Evolutionary conservation across 495 filamentous ascomycete species (phyloP).

Genomic region (Lepidopterella palustris): DNA sequence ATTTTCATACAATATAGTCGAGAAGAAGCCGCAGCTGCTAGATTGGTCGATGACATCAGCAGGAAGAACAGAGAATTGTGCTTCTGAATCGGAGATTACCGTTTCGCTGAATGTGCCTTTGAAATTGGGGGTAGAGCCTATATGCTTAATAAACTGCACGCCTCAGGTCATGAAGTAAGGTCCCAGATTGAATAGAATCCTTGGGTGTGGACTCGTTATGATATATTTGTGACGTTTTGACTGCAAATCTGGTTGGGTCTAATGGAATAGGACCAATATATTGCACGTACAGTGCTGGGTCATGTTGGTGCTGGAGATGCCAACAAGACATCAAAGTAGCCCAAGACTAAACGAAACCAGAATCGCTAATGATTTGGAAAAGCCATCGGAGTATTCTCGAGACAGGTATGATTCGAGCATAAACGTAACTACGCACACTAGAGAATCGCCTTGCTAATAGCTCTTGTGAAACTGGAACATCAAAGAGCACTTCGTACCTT

Average conservation of each 20-base stretch:
- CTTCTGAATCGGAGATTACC: slow-evolving; percentile 29
- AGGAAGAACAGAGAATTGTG: slow-evolving; percentile 38
- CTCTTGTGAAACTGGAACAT: too few species aligned
- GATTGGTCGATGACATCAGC: slow-evolving; percentile 39
- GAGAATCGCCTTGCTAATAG: too few species aligned
- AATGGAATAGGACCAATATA: slow-evolving; percentile 8
- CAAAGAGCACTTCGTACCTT: slow-evolving; percentile 12
- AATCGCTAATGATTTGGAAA: neutral
- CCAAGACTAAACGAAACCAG: neutral
- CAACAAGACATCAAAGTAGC: neutral
- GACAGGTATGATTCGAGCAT: too few species aligned
- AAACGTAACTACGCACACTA: too few species aligned
- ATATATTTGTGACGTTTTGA: slow-evolving; percentile 2
- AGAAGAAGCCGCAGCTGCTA: slow-evolving; percentile 48
- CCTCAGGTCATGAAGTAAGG: slow-evolving; percentile 40
- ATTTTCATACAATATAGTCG: slow-evolving; percentile 44
- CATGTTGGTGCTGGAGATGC: neutral
- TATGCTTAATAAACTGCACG: slow-evolving; percentile 42
- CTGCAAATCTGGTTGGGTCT: slow-evolving; percentile 4
- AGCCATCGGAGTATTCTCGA: neutral
- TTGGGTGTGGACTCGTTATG: neutral
- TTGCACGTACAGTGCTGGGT: slow-evolving; percentile 22
- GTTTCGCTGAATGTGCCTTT: slow-evolving; percentile 43
- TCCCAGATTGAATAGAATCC: slow-evolving; percentile 30
- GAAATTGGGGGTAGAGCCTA: slow-evolving; percentile 44